Evolutionary conservation across 2,329 filamentous ascomycete species (phyloP).

Genomic region (Neurospora sp.): DNA sequence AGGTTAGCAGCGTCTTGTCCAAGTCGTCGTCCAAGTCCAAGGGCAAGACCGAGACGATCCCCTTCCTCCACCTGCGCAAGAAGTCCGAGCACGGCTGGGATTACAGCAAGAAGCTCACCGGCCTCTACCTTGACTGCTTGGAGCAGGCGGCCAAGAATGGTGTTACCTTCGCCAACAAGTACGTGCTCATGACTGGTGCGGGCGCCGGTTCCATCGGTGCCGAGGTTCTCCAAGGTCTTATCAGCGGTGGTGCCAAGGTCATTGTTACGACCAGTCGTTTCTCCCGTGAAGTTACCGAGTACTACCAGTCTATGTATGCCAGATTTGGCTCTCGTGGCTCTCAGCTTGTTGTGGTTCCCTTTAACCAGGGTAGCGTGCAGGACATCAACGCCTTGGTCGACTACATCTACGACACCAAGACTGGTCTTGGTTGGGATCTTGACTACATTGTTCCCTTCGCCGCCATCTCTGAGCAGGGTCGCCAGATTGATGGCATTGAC

Average conservation of each 20-base stretch:
- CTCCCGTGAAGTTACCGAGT: slow-evolving; percentile 95
- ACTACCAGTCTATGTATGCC: slow-evolving; percentile 98
- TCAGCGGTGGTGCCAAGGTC: slow-evolving; percentile 94
- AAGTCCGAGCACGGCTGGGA: slow-evolving; percentile 94
- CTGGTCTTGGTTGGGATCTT: slow-evolving; percentile 93
- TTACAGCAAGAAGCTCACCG: slow-evolving; percentile 97
- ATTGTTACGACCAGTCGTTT: slow-evolving; percentile 94
- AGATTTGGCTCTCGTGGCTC: slow-evolving; percentile 89
- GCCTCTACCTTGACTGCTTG: slow-evolving; percentile 82
- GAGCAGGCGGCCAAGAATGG: slow-evolving; percentile 81
- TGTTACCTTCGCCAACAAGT: slow-evolving; percentile 88
- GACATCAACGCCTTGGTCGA: slow-evolving; percentile 89
- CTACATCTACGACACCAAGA: slow-evolving; percentile 96
- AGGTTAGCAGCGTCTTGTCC: slow-evolving; percentile 39
- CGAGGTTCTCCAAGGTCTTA: slow-evolving; percentile 88
- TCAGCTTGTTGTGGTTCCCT: slow-evolving; percentile 94
- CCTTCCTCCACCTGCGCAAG: slow-evolving; percentile 93
- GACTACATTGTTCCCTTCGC: slow-evolving; percentile 95
- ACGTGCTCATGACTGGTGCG: slow-evolving; percentile 95
- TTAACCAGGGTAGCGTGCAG: slow-evolving; percentile 98
- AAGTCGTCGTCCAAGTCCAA: slow-evolving; percentile 51
- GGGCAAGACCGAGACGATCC: slow-evolving; percentile 94
- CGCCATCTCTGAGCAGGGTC: slow-evolving; percentile 94
- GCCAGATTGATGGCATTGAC: slow-evolving; percentile 93
- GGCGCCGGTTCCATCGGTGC: slow-evolving; percentile 96